Conservation (phyloP, 2,329 filamentous ascomycete genomes). For the Eutypella sp. region DNA sequence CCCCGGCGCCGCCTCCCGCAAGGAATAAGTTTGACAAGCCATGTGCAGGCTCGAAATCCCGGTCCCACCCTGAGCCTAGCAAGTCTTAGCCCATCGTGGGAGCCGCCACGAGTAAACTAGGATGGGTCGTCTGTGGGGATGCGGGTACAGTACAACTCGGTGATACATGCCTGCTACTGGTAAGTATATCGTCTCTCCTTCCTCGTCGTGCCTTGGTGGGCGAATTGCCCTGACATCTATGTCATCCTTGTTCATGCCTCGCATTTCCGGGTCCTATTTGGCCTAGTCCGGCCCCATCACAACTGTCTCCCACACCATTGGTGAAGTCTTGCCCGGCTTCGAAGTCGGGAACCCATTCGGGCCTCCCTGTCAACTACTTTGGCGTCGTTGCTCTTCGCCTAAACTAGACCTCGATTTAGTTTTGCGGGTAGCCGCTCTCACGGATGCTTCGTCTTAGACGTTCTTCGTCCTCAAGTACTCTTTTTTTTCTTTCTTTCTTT, state of each 20-base stretch:
- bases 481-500: slow-evolving; percentile 5
- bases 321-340: slow-evolving; percentile 24
- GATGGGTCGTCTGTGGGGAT: slow-evolving; percentile 20
- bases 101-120: slow-evolving; percentile 23
- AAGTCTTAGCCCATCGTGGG: slow-evolving; percentile 17
- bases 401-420: slow-evolving; percentile 11
- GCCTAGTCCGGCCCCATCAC: slow-evolving; percentile 32
- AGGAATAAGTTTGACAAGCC: background rate
- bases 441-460: slow-evolving; percentile 20
- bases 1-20: no score
- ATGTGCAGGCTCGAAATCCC: slow-evolving; percentile 14
- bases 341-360: slow-evolving; percentile 28
- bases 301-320: slow-evolving; percentile 29
- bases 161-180: background rate
- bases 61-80: slow-evolving; percentile 20
- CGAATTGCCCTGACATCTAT: slow-evolving; percentile 22
- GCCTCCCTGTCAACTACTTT: slow-evolving; percentile 21
- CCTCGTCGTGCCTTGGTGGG: slow-evolving; percentile 24
- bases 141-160: slow-evolving; percentile 17
- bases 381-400: slow-evolving; percentile 18
- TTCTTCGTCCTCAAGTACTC: slow-evolving; percentile 15
- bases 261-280: slow-evolving; percentile 33
- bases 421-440: slow-evolving; percentile 9
- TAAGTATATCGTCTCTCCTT: slow-evolving; percentile 2
- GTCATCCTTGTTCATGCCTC: slow-evolving; percentile 32